A percentile compares a stretch with the other conserved stretches of the same genome.
phyloP scores from a whole-genome alignment of 192 early-diverging fungal genomes.

The Gonapodya prolifera region DNA sequence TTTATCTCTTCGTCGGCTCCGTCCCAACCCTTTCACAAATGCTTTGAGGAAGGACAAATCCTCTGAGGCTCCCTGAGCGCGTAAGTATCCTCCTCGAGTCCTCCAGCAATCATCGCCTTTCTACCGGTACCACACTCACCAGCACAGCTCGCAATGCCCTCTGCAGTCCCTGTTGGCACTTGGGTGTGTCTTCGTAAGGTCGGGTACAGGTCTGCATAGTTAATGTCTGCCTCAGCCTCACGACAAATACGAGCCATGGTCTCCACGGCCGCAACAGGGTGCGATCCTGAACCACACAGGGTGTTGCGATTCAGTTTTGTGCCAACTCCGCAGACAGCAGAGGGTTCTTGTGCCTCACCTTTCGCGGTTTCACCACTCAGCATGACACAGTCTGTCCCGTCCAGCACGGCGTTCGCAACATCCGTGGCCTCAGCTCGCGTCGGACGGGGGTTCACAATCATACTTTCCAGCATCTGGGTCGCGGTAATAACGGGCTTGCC shows the following conservation, averaged over 20 bases:
- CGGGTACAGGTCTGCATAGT: slow-evolving; percentile 89
- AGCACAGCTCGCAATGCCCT: slow-evolving; percentile 84
- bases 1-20: too few species aligned
- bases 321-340: not conserved
- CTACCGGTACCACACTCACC: slow-evolving; percentile 31
- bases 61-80: slow-evolving; percentile 14
- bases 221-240: slow-evolving; percentile 84
- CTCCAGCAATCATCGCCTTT: too few species aligned
- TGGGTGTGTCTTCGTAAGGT: slow-evolving; percentile 63
- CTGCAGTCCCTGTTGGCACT: slow-evolving; percentile 69
- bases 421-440: slow-evolving; percentile 97
- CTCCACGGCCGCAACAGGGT: slow-evolving; percentile 27
- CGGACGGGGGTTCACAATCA: slow-evolving; percentile 81
- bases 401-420: slow-evolving; percentile 95
- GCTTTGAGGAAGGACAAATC: too few species aligned
- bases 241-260: slow-evolving; percentile 93
- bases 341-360: too few species aligned
- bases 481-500: slow-evolving; percentile 36
- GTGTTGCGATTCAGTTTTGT: not conserved
- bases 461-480: slow-evolving; percentile 94
- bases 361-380: slow-evolving; percentile 97
- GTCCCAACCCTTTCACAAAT: too few species aligned
- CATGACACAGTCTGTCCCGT: slow-evolving; percentile 99
- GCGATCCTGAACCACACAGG: too few species aligned
- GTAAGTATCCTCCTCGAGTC: slow-evolving; percentile 10